These are phyloP conservation scores for Blastocystis sp. DNA, from an alignment of 352 stramenopile genomes.

Conservation along the genomic window DNA sequence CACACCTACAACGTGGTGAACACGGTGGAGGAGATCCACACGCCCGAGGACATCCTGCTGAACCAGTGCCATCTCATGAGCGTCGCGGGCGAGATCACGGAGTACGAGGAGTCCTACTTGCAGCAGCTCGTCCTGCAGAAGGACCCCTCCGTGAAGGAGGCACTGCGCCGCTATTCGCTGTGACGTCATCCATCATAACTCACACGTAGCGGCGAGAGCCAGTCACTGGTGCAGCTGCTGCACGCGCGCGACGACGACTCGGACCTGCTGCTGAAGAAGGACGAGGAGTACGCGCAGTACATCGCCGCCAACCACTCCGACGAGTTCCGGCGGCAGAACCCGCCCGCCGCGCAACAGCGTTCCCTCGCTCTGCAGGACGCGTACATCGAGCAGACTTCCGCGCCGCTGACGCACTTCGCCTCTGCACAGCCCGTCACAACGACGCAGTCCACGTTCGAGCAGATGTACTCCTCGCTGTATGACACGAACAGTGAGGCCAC, in stretches of 20 bases:
- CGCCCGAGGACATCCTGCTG: slow-evolving; percentile 57
- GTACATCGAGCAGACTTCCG: neutral
- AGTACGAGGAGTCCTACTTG: slow-evolving; percentile 65
- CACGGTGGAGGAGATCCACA: slow-evolving; percentile 67
- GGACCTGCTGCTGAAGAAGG: slow-evolving; percentile 56
- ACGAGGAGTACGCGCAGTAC: slow-evolving; percentile 56
- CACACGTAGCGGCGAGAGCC: slow-evolving; percentile 6
- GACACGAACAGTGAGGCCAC: neutral
- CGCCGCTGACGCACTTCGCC: neutral
- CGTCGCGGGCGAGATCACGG: slow-evolving; percentile 61
- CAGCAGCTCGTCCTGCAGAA: slow-evolving; percentile 65
- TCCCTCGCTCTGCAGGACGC: neutral
- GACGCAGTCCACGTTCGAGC: neutral
- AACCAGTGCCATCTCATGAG: slow-evolving; percentile 62
- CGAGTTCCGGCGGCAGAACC: neutral
- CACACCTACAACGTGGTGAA: slow-evolving; percentile 68
- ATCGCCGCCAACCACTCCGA: slow-evolving; percentile 16
- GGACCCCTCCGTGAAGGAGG: slow-evolving; percentile 45
- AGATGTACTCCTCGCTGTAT: slow-evolving; percentile 57
- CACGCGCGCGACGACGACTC: slow-evolving; percentile 32
- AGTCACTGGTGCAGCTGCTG: slow-evolving; percentile 57
- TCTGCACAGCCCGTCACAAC: neutral
- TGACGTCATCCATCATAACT: neutral
- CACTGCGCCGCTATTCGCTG: slow-evolving; percentile 56
- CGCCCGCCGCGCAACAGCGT: neutral